Percentiles rank a stretch among this genome's conserved stretches.
These are phyloP conservation scores for Agaricus blazei DNA, from an alignment of 768 basidiomycete genomes.

Conservation along the genomic window DNA sequence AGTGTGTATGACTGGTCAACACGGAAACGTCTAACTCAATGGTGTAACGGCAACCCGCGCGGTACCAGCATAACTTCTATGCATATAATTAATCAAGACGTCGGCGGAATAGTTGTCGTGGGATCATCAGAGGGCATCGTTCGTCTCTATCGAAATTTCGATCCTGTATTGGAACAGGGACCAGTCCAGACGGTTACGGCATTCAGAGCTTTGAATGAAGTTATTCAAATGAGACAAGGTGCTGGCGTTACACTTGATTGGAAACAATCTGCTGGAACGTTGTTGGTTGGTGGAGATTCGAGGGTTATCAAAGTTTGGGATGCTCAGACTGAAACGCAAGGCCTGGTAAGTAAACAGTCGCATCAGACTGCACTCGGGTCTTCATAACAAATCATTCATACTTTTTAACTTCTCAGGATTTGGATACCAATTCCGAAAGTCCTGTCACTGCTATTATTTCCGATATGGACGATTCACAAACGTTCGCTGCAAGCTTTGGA, in stretches of 20 bases:
- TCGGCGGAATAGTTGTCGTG: conserved; percentile 83
- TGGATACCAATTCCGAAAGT: conserved; percentile 86
- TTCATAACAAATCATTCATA: background rate
- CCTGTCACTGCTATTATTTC: conserved; percentile 83
- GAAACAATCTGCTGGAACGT: conserved; percentile 82
- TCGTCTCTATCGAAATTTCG: conserved; percentile 90
- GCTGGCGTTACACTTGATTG: conserved; percentile 87
- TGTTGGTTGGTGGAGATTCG: conserved; percentile 91
- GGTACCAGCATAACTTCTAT: conserved; percentile 84
- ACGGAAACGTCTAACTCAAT: conserved; percentile 70
- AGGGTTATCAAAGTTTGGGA: conserved; percentile 92
- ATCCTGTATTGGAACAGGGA: conserved; percentile 61
- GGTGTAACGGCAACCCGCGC: conserved; percentile 83
- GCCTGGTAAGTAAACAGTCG: conserved; percentile 46
- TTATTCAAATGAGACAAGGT: conserved; percentile 69
- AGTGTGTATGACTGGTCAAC: conserved; percentile 97
- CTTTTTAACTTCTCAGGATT: conserved; percentile 55
- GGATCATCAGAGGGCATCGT: conserved; percentile 92
- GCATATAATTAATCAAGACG: conserved; percentile 93
- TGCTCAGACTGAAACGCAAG: conserved; percentile 79
- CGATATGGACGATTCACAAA: conserved; percentile 68
- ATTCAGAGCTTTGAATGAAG: conserved; percentile 83
- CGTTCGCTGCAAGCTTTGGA: conserved; percentile 87
- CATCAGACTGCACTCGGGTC: background rate
- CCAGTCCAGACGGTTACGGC: conserved; percentile 90